A percentile compares a stretch with the other conserved stretches of the same genome.
Evolutionary conservation across 805 yeast species (phyloP).

Genomic region (Saccharomycopsis schoenii): DNA sequence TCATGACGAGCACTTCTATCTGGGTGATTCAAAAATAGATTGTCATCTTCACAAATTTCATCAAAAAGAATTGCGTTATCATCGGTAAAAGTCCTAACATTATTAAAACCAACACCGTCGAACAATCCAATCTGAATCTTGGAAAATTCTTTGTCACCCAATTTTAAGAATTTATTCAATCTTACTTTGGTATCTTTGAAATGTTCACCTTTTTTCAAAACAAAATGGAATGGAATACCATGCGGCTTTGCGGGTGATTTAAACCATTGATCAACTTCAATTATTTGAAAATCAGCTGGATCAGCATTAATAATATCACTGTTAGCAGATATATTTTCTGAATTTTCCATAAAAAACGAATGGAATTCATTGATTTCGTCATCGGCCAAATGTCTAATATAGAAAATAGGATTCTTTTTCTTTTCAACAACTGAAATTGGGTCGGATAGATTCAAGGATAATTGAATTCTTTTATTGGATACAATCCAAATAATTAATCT

Average conservation of each 20-base stretch:
- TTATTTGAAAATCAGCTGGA: conserved; percentile 24
- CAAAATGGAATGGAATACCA: conserved; percentile 79
- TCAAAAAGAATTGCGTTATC: conserved; percentile 51
- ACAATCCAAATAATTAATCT: background rate
- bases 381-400: background rate
- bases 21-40: conserved; percentile 78
- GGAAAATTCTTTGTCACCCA: conserved; percentile 71
- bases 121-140: conserved; percentile 60
- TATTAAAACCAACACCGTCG: conserved; percentile 20
- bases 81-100: conserved; percentile 25
- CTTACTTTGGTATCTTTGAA: conserved; percentile 55
- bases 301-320: conserved; percentile 35
- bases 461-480: background rate
- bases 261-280: conserved; percentile 69
- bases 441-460: background rate
- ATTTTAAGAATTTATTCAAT: conserved; percentile 58
- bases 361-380: background rate
- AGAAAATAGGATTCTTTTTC: background rate
- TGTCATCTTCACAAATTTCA: conserved; percentile 38
- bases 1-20: conserved; percentile 54
- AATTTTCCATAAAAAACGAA: background rate
- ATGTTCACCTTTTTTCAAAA: conserved; percentile 57
- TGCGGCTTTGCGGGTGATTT: conserved; percentile 58
- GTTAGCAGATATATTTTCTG: conserved; percentile 19
- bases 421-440: background rate